Conservation (phyloP, 208 protist genomes). For the Wallacemonas rigidus region DNA sequence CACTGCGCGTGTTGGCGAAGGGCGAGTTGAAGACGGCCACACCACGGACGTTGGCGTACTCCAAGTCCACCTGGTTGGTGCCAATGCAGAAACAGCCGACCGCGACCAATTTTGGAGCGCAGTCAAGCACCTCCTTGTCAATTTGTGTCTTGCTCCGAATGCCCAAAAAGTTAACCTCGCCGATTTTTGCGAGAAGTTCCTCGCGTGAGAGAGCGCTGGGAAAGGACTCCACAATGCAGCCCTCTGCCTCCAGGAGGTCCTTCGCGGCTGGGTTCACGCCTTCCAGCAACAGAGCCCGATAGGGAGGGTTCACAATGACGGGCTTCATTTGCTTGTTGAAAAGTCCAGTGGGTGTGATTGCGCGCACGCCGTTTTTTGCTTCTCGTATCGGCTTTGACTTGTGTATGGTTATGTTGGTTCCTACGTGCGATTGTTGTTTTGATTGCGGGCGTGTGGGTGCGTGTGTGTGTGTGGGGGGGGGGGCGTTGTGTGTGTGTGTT, state of each 20-base stretch:
- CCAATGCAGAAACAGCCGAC: conserved; percentile 96
- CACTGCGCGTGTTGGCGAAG: conserved; percentile 94
- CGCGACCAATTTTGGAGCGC: conserved; percentile 75
- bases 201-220: conserved; percentile 58
- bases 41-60: conserved; percentile 64
- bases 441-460: no score
- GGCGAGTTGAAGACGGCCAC: conserved; percentile 96
- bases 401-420: no score
- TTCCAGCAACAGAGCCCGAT: conserved; percentile 84
- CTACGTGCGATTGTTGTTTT: no score
- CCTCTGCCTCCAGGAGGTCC: conserved; percentile 71
- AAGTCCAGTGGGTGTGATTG: no score
- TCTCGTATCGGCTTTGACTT: no score
- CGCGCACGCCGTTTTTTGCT: no score
- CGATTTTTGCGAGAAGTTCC: conserved; percentile 81
- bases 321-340: conserved; percentile 29
- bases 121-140: conserved; percentile 69
- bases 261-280: conserved; percentile 80
- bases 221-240: conserved; percentile 79
- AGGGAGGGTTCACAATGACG: conserved; percentile 41
- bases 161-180: conserved; percentile 88
- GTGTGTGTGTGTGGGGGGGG: no score
- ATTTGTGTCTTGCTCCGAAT: conserved; percentile 93
- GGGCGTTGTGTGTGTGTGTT: no score
- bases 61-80: conserved; percentile 94